Base-by-base conservation (phyloP, 148 eudicot genomes). In the Nepenthes gracilis region DNA sequence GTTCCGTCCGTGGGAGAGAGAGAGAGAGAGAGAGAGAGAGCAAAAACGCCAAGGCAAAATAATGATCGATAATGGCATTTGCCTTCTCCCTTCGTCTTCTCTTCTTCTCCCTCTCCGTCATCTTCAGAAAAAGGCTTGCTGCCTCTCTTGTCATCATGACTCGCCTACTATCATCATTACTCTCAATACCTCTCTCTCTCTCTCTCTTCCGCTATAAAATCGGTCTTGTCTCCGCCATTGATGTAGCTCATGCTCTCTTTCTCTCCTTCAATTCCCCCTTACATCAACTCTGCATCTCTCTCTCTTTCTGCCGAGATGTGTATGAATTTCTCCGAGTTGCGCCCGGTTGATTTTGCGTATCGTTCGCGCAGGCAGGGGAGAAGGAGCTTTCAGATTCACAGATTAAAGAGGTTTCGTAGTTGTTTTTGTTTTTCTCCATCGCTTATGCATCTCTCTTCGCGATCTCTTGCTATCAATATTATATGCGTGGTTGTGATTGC, bases 121-220 rank as follows among this genome's bases (percentile, higher is more conserved):
- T 56, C 45, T 49, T 59, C 53, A 5, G 47, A 14, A 52, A 35
- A 5, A 36, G 38, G 32, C 48, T 13, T 51, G 2, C 14, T 62
- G 70, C 62, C 65, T 36, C 77, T 58, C 43, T 71, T 64, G 66
- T 67, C 60, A 79, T 79, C 75, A 79, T 72, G 72, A 70, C 68
- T 67, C 68, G 23, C 23, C 40, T 72, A 63, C 32, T 77, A 70
- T 68, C 79, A 82, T 79, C 76, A 79, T 82, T 77, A 63, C 23
- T 23, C 55, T 52, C 32, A 11, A 11, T 1, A 52, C 14, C 2
- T 12, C 32, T 48, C 57, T 54, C 65, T 37, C 57, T 37, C 71
- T 35, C 62, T 52, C 53, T 32, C 56, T 57, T 12, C 55, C 43
- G 51, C 23, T 23, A 23, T 23, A 23, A 23, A 23, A 23, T 23